These are phyloP conservation scores for Saturnispora sekii DNA, from an alignment of 805 yeast genomes.

Conservation along the genomic window DNA sequence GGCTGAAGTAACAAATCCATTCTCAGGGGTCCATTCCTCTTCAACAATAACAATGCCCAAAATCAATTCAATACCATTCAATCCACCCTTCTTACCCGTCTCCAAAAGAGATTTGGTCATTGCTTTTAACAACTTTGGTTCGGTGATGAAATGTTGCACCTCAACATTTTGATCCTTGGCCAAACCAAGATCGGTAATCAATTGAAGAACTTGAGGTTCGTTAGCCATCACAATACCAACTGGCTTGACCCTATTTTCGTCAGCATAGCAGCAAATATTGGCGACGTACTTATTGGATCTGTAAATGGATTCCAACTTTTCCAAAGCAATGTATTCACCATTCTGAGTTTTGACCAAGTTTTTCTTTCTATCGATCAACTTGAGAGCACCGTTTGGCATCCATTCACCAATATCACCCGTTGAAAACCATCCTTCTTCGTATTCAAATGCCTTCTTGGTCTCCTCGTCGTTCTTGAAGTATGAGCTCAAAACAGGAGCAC, in stretches of 20 bases:
- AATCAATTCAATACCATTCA: constrained; percentile 76
- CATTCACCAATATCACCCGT: constrained; percentile 98
- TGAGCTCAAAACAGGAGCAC: constrained; percentile 61
- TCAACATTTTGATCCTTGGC: constrained; percentile 34
- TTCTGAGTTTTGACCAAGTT: constrained; percentile 91
- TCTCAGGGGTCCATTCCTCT: constrained; percentile 97
- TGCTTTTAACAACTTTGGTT: constrained; percentile 44
- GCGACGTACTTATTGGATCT: constrained; percentile 68
- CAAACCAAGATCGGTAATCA: constrained; percentile 50
- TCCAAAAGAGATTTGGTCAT: constrained; percentile 51
- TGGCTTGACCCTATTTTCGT: constrained; percentile 79
- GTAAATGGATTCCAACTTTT: constrained; percentile 85
- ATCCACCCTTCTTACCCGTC: constrained; percentile 75
- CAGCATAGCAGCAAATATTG: constrained; percentile 91
- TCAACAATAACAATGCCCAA: constrained; percentile 70
- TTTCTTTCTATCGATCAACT: constrained; percentile 88
- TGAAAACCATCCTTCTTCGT: constrained; percentile 85
- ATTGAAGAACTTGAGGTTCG: constrained; percentile 49
- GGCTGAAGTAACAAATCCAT: constrained; percentile 88
- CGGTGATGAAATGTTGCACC: constrained; percentile 40
- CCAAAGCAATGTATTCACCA: constrained; percentile 97
- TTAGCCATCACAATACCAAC: constrained; percentile 83
- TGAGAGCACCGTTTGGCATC: constrained; percentile 70
- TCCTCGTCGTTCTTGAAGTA: constrained; percentile 80
- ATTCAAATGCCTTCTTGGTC: constrained; percentile 59